Base-by-base conservation (phyloP, 2,329 filamentous ascomycete genomes). In the Emmonsiellopsis sp. region DNA sequence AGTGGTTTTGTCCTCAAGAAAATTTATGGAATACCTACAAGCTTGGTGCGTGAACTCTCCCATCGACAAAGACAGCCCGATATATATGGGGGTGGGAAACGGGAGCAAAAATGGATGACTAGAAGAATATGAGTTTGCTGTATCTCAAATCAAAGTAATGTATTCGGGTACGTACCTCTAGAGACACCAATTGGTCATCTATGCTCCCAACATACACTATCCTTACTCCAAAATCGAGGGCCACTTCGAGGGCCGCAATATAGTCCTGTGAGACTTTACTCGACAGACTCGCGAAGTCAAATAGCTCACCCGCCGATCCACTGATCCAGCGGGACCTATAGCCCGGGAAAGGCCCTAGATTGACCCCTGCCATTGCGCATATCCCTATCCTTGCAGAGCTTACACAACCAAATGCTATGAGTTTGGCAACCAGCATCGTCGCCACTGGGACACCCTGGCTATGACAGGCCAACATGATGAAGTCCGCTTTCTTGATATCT, bases 361-460 rank as follows among this genome's bases (percentile, higher is more conserved):
- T 95, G 6, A 98, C 90, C 11, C 93, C 93, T 3, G 93, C 92
- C 84, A 86, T 85, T 61, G 77, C 91, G 64, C 93, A 96, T 9
- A 98, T 80, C 2, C 92, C 91, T 45, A 98, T 85, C 51, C 84
- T 84, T 5, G 86, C 80, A 42, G 81, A 80, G 11, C 83, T 84
- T 33, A 97, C 80, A 59, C 93, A 88, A 2, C 91, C 91, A 55
- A 96, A 84, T 51, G 93, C 86, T 52, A 98, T 91, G 42, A 98
- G 77, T 68, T 95, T 96, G 5, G 91, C 89, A 5, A 97, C 78
- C 3, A 98, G 77, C 84, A 96, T 96, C 55, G 95, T 80, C 5
- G 87, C 86, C 0, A 98, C 93, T 0, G 93, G 93, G 0, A 97
- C 93, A 21, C 93, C 93, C 68, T 98, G 93, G 2, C 89, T 95